Evolutionary conservation across 1,284 basidiomycete species (phyloP), one percentile per base, ranked within the genome.

Genomic region (Mycena citricolor): DNA sequence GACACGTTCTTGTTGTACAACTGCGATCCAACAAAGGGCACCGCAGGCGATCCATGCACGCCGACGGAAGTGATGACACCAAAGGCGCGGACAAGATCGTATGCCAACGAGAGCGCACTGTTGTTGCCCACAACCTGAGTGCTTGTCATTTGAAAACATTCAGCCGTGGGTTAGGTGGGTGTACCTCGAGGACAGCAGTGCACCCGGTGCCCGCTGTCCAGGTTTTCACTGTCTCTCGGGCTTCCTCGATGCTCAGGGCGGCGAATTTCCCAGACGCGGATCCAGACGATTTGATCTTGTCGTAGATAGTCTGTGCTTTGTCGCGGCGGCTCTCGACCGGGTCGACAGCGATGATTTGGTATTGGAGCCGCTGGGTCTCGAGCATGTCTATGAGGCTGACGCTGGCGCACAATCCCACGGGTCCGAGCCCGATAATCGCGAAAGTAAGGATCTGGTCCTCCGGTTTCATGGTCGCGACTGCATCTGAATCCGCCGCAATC

Each of bases 1-100:
- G 81, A 83, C 5, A 86, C 73, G 59, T 93, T 94, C 67, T 93
- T 92, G 66, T 81, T 74, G 64, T 94, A 95, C 31, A 90, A 62
- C 32, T 81, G 68, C 7, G 70, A 65, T 11, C 84, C 83, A 6
- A 70, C 78, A 54, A 81, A 81, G 0, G 84, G 84, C 23, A 86
- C 52, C 8, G 62, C 69, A 1, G 68, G 68, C 32, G 64, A 68
- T 43, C 78, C 74, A 48, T 86, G 83, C 12, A 90, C 86, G 5
- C 91, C 91, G 16, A 90, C 86, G 5, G 85, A 89, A 24, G 76
- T 77, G 48, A 94, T 81, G 11, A 82, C 81, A 5, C 91, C 92
- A 57, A 87, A 92, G 2, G 88, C 81, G 24, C 87, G 76, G 23
- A 91, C 83, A 29, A 94, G 71, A 12, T 86, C 74, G 56, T 91